Base-by-base conservation (phyloP, 2,329 filamentous ascomycete species). In the Verticillium zaregamsianum region DNA sequence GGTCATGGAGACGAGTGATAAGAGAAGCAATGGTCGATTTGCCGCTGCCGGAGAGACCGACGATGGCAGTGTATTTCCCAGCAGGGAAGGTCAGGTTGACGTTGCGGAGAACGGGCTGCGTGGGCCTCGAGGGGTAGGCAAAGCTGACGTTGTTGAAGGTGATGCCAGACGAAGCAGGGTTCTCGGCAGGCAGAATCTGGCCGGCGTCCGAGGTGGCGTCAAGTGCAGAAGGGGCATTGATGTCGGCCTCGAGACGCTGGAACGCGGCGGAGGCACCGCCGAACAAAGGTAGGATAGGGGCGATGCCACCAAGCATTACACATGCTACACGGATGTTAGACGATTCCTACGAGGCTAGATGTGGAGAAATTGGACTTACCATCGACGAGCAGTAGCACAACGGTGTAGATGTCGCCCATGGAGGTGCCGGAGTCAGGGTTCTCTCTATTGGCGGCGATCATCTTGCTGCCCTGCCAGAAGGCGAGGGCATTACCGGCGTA, bases 401-500 rank as follows among this genome's bases (percentile, higher is more conserved):
- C 82, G 0, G 83, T 84, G 66, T 81, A 85, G 1, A 79, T 80
- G n/a, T 77, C 72, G 45, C 82, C 82, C 1, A 78, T 70, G 0
- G 74, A 73, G 0, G 77, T 77, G 3, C 77, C 79, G 9, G 73
- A 62, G 70, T 70, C 63, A 62, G 70, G 58, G 25, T 63, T 23
- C 2, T 71, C 71, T 40, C 70, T 67, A 1, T 68, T 66, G 9
- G 72, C 67, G 2, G 72, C 72, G 40, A 75, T 72, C 62, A 60
- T 39, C 52, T 73, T 76, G 65, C 83, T 86, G 55, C 87, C 87
- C 70, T 88, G 82, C 85, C 86, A 90, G 68, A 89, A 89, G 0
- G 87, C 86, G 12, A 90, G 72, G 8, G 82, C 86, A 67, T 88
- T 89, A 5, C 85, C 85, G 2, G 84, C 79, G 66, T 88, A 89